Base-by-base conservation (phyloP, 805 yeast species). In the Hanseniaspora mollemarum region DNA sequence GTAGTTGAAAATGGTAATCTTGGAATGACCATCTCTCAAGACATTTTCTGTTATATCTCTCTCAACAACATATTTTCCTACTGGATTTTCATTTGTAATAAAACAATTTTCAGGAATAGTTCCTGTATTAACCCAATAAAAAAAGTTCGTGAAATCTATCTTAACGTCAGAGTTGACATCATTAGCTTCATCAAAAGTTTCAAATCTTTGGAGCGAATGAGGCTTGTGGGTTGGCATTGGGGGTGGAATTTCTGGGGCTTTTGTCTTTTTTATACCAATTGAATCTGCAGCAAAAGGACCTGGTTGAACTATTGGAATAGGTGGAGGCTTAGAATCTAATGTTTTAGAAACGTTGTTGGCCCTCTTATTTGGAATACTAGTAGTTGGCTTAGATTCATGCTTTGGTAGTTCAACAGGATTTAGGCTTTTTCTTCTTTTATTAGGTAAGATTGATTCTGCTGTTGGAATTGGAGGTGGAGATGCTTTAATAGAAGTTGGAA, bases 1-100 rank as follows among this genome's bases (percentile, higher is more conserved):
- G 56, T 83, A 78, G 55, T 82, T 87, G 49, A 82, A 71, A 55
- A 75, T 13, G 24, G 16, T 6, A 7, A 51, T 33, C 15, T 22
- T 16, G 13, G 38, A 42, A 16, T 32, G 31, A 2, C 25, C 33
- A 16, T 22, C 28, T 31, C 35, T 26, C 26, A 28, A 18, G 2
- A 12, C 2, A 15, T 28, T 22, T 3, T 51, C 15, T 13, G 60
- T 59, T 53, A 72, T 68, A 25, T 77, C 75, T 52, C 87, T 73
- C 62, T 87, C 95, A 61, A 65, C 78, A 16, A 76, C 68, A 45
- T 54, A 62, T 41, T 61, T 62, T 13, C 58, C 33, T n/a, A 28
- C 6, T 15, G 15, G 18, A n/a, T 19, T 33, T 40, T 32, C 40
- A 2, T 18, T n/a, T 12, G 45, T 4, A 1, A 25, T 3, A 19